Base-by-base conservation (phyloP, 2,329 filamentous ascomycete species). In the Camptophora hylomeconis region DNA sequence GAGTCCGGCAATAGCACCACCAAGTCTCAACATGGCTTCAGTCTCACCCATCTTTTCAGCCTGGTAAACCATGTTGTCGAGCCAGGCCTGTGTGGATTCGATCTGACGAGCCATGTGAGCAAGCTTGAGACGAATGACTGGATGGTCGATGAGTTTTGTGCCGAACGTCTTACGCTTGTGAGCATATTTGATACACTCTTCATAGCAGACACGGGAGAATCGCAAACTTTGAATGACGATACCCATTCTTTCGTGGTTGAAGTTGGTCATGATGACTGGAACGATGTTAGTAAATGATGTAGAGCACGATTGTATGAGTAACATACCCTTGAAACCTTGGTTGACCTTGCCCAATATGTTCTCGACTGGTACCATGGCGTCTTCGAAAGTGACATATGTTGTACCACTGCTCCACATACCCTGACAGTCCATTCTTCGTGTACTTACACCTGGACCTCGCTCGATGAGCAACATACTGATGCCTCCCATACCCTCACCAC, bases 281-380 rank as follows among this genome's bases (percentile, higher is more conserved):
- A 13, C 12, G 22, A 22, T 12, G 13, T 33, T 27, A 35, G 35
- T n/a, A 20, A 10, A 8, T 31, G 17, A 20, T n/a, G n/a, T 17
- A 12, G 8, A 27, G 16, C 27, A 6, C 22, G 15, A 24, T 31
- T 16, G 18, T 19, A 25, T 11, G 32, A 38, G 51, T 44, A 57
- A 19, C 24, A 15, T 36, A 74, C 71, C 70, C 61, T 86, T 82
- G 73, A 98, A 98, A 20, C 89, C 89, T 56, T 92, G 79, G 68
- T 98, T 93, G 64, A 92, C 78, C 67, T 94, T 95, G 60, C 89
- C 89, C 36, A 98, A 76, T 46, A 98, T 58, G 64, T 98, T 95
- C 69, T 93, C 87, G n/a, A 95, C 89, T 2, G 89, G 89, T 0
- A 98, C 89, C 67, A 95, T 95, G 58, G 95, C 89, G 52, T 98